phyloP scores from a whole-genome alignment of 768 basidiomycete genomes.

The Kwoniella pini region DNA sequence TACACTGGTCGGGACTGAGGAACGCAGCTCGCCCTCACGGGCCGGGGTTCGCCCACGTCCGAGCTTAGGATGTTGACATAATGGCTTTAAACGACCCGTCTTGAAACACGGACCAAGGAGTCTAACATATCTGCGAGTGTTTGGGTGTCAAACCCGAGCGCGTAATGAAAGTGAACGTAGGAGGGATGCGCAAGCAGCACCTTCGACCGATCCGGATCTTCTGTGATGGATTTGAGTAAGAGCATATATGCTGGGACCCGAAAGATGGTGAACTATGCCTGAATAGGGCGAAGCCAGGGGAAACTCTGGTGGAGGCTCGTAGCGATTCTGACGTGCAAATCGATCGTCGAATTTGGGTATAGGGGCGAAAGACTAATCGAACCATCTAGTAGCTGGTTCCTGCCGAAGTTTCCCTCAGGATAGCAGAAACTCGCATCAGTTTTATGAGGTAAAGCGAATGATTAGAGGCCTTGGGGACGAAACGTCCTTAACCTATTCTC shows the following conservation, averaged over 20 bases:
- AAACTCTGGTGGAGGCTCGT: conserved; percentile 95
- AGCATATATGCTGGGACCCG: conserved; percentile 83
- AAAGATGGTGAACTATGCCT: conserved; percentile 89
- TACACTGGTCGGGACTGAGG: conserved; percentile 65
- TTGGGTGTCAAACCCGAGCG: conserved; percentile 70
- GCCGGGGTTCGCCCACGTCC: conserved; percentile 62
- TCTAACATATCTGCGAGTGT: conserved; percentile 80
- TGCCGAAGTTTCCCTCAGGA: conserved; percentile 70
- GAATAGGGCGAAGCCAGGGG: conserved; percentile 91
- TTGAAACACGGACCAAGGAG: conserved; percentile 86
- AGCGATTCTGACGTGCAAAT: conserved; percentile 97
- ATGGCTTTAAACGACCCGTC: conserved; percentile 78
- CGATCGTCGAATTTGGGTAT: conserved; percentile 93
- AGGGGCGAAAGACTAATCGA: conserved; percentile 94
- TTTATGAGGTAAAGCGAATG: conserved; percentile 69
- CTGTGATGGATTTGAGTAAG: conserved; percentile 73
- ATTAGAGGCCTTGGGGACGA: conserved; percentile 80
- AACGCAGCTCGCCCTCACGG: conserved; percentile 63
- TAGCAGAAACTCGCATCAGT: conserved; percentile 58
- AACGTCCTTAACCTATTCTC: conserved; percentile 84
- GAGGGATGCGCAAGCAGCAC: conserved; percentile 65
- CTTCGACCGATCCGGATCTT: conserved; percentile 74
- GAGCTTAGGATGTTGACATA: conserved; percentile 74
- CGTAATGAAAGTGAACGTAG: conserved; percentile 73
- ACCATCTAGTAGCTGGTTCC: conserved; percentile 93